Conservation (phyloP, 345 rosid species). For the Lepidium didymum region DNA sequence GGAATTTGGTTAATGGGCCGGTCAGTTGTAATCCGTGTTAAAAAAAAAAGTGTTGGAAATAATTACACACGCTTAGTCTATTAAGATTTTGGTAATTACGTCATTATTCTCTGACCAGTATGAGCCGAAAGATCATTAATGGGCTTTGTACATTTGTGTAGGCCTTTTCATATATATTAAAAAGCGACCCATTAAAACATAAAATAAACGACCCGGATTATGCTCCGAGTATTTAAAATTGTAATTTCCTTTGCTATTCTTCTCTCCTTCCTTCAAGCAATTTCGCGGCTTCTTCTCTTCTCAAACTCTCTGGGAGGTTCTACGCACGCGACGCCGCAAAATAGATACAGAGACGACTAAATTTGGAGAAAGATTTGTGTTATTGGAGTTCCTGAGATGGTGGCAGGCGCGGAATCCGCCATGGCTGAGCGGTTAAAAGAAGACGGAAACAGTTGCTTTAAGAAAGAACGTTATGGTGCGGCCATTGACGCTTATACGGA, state of each 20-base stretch:
- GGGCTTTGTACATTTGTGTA: too few relatives aligned
- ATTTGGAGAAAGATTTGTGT: neutral
- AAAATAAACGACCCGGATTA: neutral
- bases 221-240: neutral
- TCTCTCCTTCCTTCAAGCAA: neutral
- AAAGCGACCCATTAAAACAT: too few relatives aligned
- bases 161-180: too few relatives aligned
- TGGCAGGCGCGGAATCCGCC: slow-evolving; percentile 18
- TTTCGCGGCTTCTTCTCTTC: slow-evolving; percentile 26
- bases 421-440: slow-evolving; percentile 47
- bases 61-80: neutral
- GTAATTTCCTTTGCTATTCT: neutral
- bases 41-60: neutral
- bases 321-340: neutral
- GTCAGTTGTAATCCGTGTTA: too few relatives aligned
- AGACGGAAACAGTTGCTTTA: slow-evolving; percentile 59
- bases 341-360: neutral
- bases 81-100: neutral
- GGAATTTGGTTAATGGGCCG: too few relatives aligned
- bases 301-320: neutral
- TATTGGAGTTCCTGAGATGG: slow-evolving; percentile 21
- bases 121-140: too few relatives aligned
- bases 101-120: neutral
- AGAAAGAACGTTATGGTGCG: slow-evolving; percentile 62
- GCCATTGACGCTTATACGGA: slow-evolving; percentile 93